Conservation (phyloP, 768 basidiomycete genomes). For the Termitomyces sp. region DNA sequence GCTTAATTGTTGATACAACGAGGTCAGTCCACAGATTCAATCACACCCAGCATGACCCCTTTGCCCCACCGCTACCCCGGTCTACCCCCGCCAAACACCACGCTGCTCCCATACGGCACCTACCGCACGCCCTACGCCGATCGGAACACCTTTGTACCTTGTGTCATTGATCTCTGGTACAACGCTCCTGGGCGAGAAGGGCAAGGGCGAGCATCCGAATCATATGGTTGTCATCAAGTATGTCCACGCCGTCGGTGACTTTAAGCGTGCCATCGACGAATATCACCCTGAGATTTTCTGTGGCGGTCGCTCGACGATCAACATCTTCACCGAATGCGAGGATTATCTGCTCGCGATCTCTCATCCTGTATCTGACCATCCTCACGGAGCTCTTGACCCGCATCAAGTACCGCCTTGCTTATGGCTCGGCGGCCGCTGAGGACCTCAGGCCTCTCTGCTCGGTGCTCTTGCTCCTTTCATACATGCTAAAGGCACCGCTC, state of each 20-base stretch:
- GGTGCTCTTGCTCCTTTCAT: conserved; percentile 87
- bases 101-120: conserved; percentile 15
- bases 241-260: conserved; percentile 93
- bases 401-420: conserved; percentile 68
- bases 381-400: conserved; percentile 93
- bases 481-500: conserved; percentile 98
- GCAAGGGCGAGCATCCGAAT: conserved; percentile 96
- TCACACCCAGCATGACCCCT: too few relatives aligned
- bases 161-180: conserved; percentile 84
- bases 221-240: conserved; percentile 98
- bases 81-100: conserved; percentile 6
- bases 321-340: conserved; percentile 98
- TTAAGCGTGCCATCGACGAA: conserved; percentile 98
- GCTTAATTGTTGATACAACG: too few relatives aligned
- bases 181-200: conserved; percentile 66
- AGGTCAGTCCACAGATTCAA: too few relatives aligned
- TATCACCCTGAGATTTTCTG: conserved; percentile 98
- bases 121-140: conserved; percentile 27
- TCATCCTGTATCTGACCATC: conserved; percentile 92
- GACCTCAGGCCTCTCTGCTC: conserved; percentile 86
- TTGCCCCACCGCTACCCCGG: too few relatives aligned
- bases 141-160: conserved; percentile 98
- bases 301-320: conserved; percentile 90
- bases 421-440: conserved; percentile 23
- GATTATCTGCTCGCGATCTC: conserved; percentile 91